These are phyloP conservation scores for Theileria parva DNA, from an alignment of 169 alveolate genomes.

Conservation along the genomic window DNA sequence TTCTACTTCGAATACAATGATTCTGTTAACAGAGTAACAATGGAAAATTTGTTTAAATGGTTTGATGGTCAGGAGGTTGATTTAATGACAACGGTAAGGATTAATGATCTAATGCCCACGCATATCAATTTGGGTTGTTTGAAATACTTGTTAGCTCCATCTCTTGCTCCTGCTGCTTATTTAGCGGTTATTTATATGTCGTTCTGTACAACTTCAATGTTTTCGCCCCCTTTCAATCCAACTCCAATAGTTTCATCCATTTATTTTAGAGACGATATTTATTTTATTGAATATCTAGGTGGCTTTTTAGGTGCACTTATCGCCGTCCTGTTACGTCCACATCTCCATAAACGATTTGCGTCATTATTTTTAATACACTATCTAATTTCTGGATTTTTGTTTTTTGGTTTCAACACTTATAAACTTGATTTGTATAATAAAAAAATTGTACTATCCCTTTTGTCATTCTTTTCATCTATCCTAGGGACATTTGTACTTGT, in stretches of 20 bases:
- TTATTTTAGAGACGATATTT: background rate
- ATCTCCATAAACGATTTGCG: background rate
- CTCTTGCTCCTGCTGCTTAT: background rate
- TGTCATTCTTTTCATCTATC: slow-evolving; percentile 8
- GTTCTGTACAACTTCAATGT: background rate
- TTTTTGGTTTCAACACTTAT: slow-evolving; percentile 9
- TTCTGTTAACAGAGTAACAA: background rate
- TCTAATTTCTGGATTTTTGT: background rate
- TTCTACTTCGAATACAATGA: slow-evolving; percentile 8
- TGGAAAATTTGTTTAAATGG: background rate
- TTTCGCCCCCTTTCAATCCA: background rate
- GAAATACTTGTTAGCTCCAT: background rate
- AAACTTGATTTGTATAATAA: background rate
- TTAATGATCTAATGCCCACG: background rate
- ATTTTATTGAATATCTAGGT: background rate
- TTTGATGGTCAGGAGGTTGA: background rate
- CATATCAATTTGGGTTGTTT: background rate
- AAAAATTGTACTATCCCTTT: background rate
- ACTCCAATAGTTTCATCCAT: slow-evolving; percentile 1
- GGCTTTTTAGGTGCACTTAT: slow-evolving; percentile 1
- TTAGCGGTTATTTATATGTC: background rate
- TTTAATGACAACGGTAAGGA: background rate
- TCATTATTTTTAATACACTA: background rate
- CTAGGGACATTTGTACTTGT: slow-evolving; percentile 13
- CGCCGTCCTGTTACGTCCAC: background rate